phyloP scores from a whole-genome alignment of 225 moss, liverwort and hornwort species.

The Pseudoscleropodium purum region DNA sequence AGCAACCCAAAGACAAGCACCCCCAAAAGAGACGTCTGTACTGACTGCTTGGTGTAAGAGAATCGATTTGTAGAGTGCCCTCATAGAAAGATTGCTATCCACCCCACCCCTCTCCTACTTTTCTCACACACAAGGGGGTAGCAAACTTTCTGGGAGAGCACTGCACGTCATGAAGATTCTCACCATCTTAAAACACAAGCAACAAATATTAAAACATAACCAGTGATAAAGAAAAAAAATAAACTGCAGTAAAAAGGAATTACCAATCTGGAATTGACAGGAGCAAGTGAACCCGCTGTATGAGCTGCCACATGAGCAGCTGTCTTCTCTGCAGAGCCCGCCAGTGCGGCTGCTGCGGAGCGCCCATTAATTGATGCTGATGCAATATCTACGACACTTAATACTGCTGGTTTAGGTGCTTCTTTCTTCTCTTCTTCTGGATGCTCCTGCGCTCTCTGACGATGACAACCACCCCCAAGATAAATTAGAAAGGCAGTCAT shows the following conservation, averaged over 20 bases:
- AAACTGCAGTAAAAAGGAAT: not conserved
- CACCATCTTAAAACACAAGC: not conserved
- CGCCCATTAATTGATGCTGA: conserved; percentile 96
- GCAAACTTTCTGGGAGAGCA: not conserved
- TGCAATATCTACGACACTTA: conserved; percentile 97
- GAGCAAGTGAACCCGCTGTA: conserved; percentile 73
- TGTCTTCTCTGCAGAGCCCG: conserved; percentile 76
- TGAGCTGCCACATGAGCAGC: conserved; percentile 94
- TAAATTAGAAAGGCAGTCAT: not conserved
- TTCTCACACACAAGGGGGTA: not conserved
- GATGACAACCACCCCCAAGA: not conserved
- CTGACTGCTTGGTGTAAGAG: not conserved
- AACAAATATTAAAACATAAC: not conserved
- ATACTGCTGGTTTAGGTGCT: conserved; percentile 28
- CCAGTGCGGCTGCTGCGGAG: conserved; percentile 82
- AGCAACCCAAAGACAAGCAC: not conserved
- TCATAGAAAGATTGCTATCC: not conserved
- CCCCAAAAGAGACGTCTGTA: not conserved
- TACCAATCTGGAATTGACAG: conserved; percentile 94
- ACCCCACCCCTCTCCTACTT: not conserved
- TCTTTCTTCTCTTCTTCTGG: conserved; percentile 45
- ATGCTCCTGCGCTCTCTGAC: conserved; percentile 34
- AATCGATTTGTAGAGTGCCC: not conserved
- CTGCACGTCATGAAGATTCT: not conserved
- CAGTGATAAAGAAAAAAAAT: not conserved